Evolutionary conservation across 345 rosid species (phyloP).

Genomic region (Diplotaxis tenuifolia): DNA sequence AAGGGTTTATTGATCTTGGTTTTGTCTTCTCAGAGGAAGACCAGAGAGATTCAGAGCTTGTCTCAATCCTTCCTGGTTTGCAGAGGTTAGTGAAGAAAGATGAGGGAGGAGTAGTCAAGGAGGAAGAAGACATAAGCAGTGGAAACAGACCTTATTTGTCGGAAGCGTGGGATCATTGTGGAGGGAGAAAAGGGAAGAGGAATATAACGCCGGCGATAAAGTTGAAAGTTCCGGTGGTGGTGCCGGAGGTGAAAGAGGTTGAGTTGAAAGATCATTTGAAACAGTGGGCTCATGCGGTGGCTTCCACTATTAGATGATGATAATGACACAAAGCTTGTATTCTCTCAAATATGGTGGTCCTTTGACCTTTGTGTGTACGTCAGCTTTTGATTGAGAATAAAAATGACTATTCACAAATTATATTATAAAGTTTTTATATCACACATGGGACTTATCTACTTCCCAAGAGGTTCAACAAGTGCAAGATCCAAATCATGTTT

Average conservation of each 20-base stretch:
- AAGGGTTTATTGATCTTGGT: slow-evolving; percentile 79
- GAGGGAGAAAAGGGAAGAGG: slow-evolving; percentile 33
- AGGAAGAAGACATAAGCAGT: slow-evolving; percentile 3
- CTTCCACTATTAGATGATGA: slow-evolving; percentile 52
- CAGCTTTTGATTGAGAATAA: not conserved
- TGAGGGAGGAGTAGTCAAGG: not conserved
- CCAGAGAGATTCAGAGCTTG: slow-evolving; percentile 46
- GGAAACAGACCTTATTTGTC: slow-evolving; percentile 52
- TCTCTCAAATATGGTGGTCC: not conserved
- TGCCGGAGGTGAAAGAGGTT: slow-evolving; percentile 36
- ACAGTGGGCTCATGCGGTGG: slow-evolving; percentile 72
- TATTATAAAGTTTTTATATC: not conserved
- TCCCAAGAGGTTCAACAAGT: no score
- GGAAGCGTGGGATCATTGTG: slow-evolving; percentile 56
- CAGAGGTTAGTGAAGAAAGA: slow-evolving; percentile 44
- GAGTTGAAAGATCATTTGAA: slow-evolving; percentile 57
- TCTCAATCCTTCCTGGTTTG: slow-evolving; percentile 59
- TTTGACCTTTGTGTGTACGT: not conserved
- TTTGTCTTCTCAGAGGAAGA: slow-evolving; percentile 70
- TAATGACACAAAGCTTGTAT: slow-evolving; percentile 11
- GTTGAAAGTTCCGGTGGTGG: slow-evolving; percentile 47
- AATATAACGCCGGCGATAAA: slow-evolving; percentile 32
- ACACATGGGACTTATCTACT: not conserved
- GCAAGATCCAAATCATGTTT: no score
- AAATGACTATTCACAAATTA: not conserved